phyloP scores from a whole-genome alignment of 1,284 basidiomycete species.

The Leccinum variabile region DNA sequence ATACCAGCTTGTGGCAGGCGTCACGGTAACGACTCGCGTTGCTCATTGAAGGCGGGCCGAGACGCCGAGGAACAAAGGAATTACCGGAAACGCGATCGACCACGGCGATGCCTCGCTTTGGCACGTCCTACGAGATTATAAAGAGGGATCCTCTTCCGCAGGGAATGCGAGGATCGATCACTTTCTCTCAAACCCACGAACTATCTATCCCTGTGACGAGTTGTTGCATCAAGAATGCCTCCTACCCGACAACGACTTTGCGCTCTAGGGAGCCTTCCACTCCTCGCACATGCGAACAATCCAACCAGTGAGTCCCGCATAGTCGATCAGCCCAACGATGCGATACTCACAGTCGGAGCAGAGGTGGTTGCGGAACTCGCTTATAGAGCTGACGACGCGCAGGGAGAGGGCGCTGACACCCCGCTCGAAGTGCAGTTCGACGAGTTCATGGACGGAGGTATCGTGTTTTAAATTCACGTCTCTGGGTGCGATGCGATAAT shows the following conservation, averaged over 20 bases:
- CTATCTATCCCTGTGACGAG: not conserved
- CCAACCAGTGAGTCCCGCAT: slow-evolving; percentile 25
- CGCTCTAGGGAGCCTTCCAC: slow-evolving; percentile 27
- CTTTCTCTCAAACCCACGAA: not conserved
- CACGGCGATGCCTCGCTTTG: not conserved
- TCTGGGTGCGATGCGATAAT: not conserved
- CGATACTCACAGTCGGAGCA: slow-evolving; percentile 9
- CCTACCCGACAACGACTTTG: slow-evolving; percentile 24
- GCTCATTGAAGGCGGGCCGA: not conserved
- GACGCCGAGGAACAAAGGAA: slow-evolving; percentile 6
- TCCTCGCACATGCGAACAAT: slow-evolving; percentile 27
- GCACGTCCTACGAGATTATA: not conserved
- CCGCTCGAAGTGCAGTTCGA: slow-evolving; percentile 28
- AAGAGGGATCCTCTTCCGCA: not conserved
- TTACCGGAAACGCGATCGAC: not conserved
- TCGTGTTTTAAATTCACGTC: not conserved
- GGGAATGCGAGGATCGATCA: not conserved
- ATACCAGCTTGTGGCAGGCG: slow-evolving; percentile 7
- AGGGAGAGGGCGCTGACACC: not conserved
- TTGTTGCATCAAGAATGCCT: slow-evolving; percentile 20
- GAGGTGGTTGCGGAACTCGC: slow-evolving; percentile 32
- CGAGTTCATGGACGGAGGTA: slow-evolving; percentile 32
- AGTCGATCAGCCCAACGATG: not conserved
- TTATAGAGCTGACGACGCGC: slow-evolving; percentile 23
- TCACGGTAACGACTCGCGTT: not conserved